Conservation (phyloP, 345 rosid genomes). For the Crucihimalaya himalaica region DNA sequence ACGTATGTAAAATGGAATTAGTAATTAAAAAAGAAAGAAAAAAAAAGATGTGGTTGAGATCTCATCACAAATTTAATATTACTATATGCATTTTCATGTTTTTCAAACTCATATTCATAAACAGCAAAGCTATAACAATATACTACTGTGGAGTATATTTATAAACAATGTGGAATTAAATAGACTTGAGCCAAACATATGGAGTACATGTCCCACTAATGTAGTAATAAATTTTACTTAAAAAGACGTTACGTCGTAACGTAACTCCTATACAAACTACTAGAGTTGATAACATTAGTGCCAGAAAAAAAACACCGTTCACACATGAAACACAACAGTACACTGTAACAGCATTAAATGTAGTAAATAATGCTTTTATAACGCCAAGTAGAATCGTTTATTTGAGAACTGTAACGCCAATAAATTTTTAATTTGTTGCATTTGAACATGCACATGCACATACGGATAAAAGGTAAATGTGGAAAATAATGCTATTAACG, state of each 20-base stretch:
- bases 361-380: not conserved
- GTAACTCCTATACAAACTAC: no score
- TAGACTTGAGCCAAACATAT: slow-evolving; percentile 11
- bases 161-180: not conserved
- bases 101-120: not conserved
- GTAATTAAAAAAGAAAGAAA: not conserved
- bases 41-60: slow-evolving; percentile 22
- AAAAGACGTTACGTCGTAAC: not conserved
- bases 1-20: not conserved
- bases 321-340: not conserved
- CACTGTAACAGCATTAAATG: not conserved
- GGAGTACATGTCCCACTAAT: not conserved
- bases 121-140: not conserved
- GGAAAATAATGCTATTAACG: not conserved
- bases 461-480: not conserved
- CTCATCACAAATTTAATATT: not conserved
- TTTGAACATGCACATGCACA: not conserved
- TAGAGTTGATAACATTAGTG: not conserved
- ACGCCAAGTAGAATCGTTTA: not conserved
- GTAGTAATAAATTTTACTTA: not conserved
- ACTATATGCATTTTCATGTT: slow-evolving; percentile 1
- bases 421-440: not conserved
- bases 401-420: not conserved
- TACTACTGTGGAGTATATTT: no score
- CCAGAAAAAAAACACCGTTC: not conserved